Percentiles rank a stretch among this genome's conserved stretches.
Conservation (phyloP, 169 alveolate species). For the Plasmodium reichenowi region DNA sequence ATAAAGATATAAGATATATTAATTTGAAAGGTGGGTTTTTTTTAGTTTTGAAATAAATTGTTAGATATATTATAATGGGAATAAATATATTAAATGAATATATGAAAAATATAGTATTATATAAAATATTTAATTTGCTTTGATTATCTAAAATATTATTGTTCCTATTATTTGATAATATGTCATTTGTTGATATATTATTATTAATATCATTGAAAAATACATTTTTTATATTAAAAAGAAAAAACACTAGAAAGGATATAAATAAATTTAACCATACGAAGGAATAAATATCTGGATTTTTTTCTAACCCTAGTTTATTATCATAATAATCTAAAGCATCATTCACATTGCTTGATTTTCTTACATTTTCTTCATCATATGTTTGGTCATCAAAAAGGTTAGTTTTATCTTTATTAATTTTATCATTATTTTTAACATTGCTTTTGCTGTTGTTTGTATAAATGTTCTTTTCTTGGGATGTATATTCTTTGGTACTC, state of each 20-base stretch:
- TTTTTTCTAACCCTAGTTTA: constrained; percentile 41
- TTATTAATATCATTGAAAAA: constrained; percentile 10
- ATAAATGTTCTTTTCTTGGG: not conserved
- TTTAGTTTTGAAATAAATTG: constrained; percentile 27
- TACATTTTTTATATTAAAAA: constrained; percentile 43
- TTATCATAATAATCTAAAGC: constrained; percentile 63
- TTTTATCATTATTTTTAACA: not conserved
- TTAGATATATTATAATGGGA: constrained; percentile 18
- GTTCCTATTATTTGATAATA: not conserved
- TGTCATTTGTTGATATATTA: not conserved
- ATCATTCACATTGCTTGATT: constrained; percentile 26
- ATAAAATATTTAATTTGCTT: constrained; percentile 29
- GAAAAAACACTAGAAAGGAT: constrained; percentile 39
- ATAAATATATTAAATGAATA: constrained; percentile 14
- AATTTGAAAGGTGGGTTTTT: constrained; percentile 28
- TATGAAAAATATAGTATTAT: constrained; percentile 20
- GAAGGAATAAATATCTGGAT: constrained; percentile 71
- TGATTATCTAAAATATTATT: not conserved
- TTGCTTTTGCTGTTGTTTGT: not conserved
- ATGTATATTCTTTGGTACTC: not conserved
- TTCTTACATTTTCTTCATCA: constrained; percentile 28
- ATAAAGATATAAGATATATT: constrained; percentile 44
- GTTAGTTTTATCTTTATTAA: constrained; percentile 12
- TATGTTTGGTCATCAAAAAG: constrained; percentile 32
- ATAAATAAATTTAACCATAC: constrained; percentile 59